Evolutionary conservation across 1,284 basidiomycete species (phyloP), one percentile per base, ranked within the genome.

Genomic region (Xerocomus amazonicus): DNA sequence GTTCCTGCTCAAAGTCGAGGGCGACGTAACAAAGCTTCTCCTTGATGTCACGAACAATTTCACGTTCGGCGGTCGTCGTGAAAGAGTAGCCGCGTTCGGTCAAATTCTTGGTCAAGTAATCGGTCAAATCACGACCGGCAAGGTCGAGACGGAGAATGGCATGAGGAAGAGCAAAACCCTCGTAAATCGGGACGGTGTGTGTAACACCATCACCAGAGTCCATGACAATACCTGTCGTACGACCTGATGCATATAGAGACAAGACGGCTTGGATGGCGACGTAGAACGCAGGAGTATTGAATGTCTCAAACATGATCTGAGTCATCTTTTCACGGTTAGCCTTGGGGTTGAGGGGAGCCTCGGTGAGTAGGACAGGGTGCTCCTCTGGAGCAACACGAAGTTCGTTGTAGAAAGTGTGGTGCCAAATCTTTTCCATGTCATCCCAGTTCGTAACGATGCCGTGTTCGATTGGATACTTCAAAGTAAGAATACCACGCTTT

Each of bases 21-120:
- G 94, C 94, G 63, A 97, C 92, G 73, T 97, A 97, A 78, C 93
- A 96, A 45, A 97, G 84, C 79, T 95, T 96, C 82, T 97, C 94
- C 82, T 97, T 97, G 81, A 97, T 95, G 73, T 97, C 94, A 65
- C 94, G 84, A 66, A 97, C 94, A 56, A 97, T 93, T 84, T 96
- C 93, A 68, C 89, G 85, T 78, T 95, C 92, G 54, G 92, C 92
- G 17, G 90, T 89, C 61, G 89, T 97, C 65, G 90, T 93, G 85
- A 97, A 96, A 52, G 85, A 81, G 77, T 97, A 96, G 31, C 94
- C 94, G 63, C 94, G 87, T 79, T 97, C 94, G 73, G 83, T 90
- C 66, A 97, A 73, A 71, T 92, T 90, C 81, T 94, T 96, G 79
- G 92, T 84, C 60, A 97, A 77, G 77, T 84, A 90, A 62, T 94